Percentiles rank a stretch among this genome's conserved stretches.
phyloP scores from a whole-genome alignment of 2,329 filamentous ascomycete genomes.

The Fusarium begoniae region DNA sequence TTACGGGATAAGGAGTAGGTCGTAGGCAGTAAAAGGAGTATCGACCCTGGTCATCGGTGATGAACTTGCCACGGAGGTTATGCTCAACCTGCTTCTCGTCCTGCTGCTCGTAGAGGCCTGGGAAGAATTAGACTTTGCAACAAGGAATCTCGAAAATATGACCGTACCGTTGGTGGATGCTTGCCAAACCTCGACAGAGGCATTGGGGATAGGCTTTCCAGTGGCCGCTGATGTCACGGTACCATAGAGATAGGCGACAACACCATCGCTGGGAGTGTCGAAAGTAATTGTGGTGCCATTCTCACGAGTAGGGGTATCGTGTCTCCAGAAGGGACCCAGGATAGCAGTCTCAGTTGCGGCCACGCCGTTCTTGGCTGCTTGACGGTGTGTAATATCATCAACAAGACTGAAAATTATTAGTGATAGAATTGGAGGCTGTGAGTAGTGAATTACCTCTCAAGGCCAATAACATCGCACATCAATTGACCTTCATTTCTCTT shows the following conservation, averaged over 20 bases:
- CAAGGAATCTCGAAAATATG: neutral
- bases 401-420: conserved; percentile 60
- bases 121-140: neutral
- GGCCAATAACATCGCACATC: conserved; percentile 76
- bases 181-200: conserved; percentile 81
- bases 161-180: conserved; percentile 73
- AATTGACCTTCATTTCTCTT: conserved; percentile 79
- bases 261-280: conserved; percentile 56
- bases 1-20: conserved; percentile 64
- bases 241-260: conserved; percentile 73
- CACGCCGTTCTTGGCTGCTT: conserved; percentile 54
- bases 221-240: conserved; percentile 64
- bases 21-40: conserved; percentile 71
- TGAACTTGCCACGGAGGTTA: conserved; percentile 78
- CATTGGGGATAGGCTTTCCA: conserved; percentile 70
- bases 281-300: conserved; percentile 75
- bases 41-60: conserved; percentile 69
- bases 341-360: conserved; percentile 78
- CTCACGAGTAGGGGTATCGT: conserved; percentile 73
- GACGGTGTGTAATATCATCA: conserved; percentile 81
- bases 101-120: conserved; percentile 74
- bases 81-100: conserved; percentile 74
- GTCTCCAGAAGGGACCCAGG: conserved; percentile 85
- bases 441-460: conserved; percentile 65
- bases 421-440: neutral